phyloP scores from a whole-genome alignment of 139 green algal species.

The Trebouxia sp. region DNA sequence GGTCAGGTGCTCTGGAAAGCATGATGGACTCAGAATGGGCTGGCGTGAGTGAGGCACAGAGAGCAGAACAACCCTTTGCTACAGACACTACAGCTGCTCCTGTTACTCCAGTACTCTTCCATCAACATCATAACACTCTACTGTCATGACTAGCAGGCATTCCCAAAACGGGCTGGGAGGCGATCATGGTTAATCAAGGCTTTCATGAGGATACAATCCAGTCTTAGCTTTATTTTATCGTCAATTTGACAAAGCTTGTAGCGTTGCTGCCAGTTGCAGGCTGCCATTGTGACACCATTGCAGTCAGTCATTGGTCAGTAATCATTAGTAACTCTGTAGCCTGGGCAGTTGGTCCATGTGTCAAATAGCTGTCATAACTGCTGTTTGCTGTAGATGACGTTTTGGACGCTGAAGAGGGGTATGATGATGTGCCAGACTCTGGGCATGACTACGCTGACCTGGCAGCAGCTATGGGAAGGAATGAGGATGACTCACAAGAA shows the following conservation, averaged over 20 bases:
- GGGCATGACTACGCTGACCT: slow-evolving; percentile 66
- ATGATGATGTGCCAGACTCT: slow-evolving; percentile 43
- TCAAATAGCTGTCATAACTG: too few relatives aligned
- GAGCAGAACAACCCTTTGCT: neutral
- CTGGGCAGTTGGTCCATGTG: neutral
- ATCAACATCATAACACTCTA: too few relatives aligned
- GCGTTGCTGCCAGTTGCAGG: neutral
- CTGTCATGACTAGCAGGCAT: too few relatives aligned
- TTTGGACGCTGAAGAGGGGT: slow-evolving; percentile 50
- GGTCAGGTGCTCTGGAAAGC: neutral
- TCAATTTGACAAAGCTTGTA: neutral
- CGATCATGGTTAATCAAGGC: neutral
- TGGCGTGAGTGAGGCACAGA: too few relatives aligned
- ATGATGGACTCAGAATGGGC: neutral
- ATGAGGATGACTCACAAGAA: neutral
- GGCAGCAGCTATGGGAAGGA: slow-evolving; percentile 49
- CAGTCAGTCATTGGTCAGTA: too few relatives aligned
- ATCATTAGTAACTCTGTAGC: neutral
- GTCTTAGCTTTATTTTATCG: neutral
- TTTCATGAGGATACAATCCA: neutral
- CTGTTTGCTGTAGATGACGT: slow-evolving; percentile 46
- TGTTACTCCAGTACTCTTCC: too few relatives aligned
- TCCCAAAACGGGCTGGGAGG: neutral
- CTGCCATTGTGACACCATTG: neutral
- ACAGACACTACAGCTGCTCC: too few relatives aligned